Evolutionary conservation across 371 early-diverging fungal species (phyloP).

Genomic region (Parasitella parasitica): DNA sequence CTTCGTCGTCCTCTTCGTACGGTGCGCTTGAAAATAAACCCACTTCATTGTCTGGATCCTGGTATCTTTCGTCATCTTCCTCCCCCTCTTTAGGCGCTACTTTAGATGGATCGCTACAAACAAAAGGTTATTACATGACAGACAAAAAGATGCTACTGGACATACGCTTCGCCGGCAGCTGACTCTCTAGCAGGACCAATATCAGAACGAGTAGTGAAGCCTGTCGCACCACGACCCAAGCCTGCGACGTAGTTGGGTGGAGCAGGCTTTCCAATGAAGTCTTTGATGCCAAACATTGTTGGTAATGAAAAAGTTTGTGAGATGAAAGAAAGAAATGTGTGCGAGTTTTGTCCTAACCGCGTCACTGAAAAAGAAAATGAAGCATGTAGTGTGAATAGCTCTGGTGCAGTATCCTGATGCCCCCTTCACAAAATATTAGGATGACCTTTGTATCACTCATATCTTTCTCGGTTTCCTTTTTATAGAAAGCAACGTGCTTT

Average conservation of each 20-base stretch:
- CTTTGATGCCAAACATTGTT: slow-evolving; percentile 75
- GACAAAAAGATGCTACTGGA: not conserved
- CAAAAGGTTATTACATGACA: too few species aligned
- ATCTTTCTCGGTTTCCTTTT: not conserved
- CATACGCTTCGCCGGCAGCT: slow-evolving; percentile 54
- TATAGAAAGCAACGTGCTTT: slow-evolving; percentile 7
- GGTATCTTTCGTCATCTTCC: slow-evolving; percentile 75
- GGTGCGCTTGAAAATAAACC: slow-evolving; percentile 87
- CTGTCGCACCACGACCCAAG: slow-evolving; percentile 94
- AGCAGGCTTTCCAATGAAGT: slow-evolving; percentile 83
- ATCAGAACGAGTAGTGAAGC: slow-evolving; percentile 97
- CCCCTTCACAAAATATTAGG: too few species aligned
- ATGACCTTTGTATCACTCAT: not conserved
- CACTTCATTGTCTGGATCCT: slow-evolving; percentile 94
- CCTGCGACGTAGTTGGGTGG: slow-evolving; percentile 96
- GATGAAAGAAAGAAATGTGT: not conserved
- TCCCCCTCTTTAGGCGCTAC: slow-evolving; percentile 51
- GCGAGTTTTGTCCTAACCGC: not conserved
- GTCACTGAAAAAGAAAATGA: not conserved
- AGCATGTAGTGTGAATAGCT: not conserved
- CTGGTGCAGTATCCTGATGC: not conserved
- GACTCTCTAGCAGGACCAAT: slow-evolving; percentile 94
- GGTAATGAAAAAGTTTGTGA: not conserved
- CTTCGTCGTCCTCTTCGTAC: slow-evolving; percentile 96
- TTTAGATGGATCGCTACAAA: slow-evolving; percentile 39